phyloP scores from a whole-genome alignment of 352 stramenopile genomes.

The Pythium oligandrum region DNA sequence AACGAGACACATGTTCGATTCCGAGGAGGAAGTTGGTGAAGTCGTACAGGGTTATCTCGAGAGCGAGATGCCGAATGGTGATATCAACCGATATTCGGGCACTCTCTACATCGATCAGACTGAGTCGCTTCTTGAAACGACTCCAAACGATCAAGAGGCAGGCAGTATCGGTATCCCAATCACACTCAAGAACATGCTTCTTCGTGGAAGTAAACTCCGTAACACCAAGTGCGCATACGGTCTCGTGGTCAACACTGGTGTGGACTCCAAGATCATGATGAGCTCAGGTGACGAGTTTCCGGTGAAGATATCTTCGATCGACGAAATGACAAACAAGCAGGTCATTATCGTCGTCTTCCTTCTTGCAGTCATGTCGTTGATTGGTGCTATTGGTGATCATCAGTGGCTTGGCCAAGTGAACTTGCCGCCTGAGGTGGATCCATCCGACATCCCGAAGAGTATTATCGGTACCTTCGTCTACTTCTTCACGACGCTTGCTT shows the following conservation, averaged over 20 bases:
- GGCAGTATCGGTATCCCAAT: constrained; percentile 41
- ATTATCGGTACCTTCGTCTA: constrained; percentile 75
- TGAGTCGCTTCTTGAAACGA: constrained; percentile 14
- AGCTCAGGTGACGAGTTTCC: constrained; percentile 80
- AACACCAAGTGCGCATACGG: constrained; percentile 89
- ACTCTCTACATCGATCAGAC: constrained; percentile 60
- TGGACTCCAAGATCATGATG: constrained; percentile 92
- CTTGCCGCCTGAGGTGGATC: constrained; percentile 31
- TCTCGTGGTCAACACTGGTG: constrained; percentile 91
- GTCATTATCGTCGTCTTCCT: constrained; percentile 78
- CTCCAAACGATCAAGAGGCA: constrained; percentile 2
- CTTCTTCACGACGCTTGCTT: constrained; percentile 79
- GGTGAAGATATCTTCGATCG: constrained; percentile 80
- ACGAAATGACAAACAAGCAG: constrained; percentile 85
- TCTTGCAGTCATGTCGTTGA: constrained; percentile 62
- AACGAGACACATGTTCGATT: constrained; percentile 62
- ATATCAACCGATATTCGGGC: constrained; percentile 79
- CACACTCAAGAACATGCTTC: constrained; percentile 86
- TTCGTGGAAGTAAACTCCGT: constrained; percentile 86
- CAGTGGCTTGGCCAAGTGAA: constrained; percentile 39
- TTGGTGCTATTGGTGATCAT: constrained; percentile 56
- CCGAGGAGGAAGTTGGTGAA: constrained; percentile 60
- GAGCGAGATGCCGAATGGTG: constrained; percentile 73
- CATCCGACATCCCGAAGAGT: constrained; percentile 26
- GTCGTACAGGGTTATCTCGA: constrained; percentile 67